phyloP scores from a whole-genome alignment of 495 filamentous ascomycete genomes.

The Aspergillus carlsbadensis region DNA sequence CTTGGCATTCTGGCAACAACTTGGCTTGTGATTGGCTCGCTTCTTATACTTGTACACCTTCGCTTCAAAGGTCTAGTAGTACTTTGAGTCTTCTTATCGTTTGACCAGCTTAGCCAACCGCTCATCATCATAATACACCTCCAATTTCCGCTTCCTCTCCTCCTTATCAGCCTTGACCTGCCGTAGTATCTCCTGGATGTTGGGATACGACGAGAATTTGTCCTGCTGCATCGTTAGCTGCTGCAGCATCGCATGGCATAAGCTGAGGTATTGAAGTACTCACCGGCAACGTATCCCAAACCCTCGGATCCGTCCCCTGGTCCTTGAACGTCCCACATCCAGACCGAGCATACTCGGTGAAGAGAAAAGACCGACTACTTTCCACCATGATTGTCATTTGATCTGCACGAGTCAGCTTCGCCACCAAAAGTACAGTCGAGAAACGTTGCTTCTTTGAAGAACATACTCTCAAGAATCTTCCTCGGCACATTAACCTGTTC shows the following conservation, averaged over 20 bases:
- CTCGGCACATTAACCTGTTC: slow-evolving; percentile 40
- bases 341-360: slow-evolving; percentile 38
- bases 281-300: slow-evolving; percentile 41
- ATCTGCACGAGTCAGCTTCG: slow-evolving; percentile 8
- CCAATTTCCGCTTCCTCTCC: slow-evolving; percentile 24
- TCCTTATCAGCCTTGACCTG: slow-evolving; percentile 35
- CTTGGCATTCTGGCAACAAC: too few species aligned
- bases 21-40: too few species aligned
- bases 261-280: not conserved
- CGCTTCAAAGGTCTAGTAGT: too few species aligned
- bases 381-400: slow-evolving; percentile 42
- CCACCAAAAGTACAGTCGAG: not conserved
- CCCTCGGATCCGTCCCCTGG: slow-evolving; percentile 40
- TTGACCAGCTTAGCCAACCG: slow-evolving; percentile 20
- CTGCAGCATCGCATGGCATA: not conserved
- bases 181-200: slow-evolving; percentile 33
- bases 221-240: slow-evolving; percentile 22
- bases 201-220: slow-evolving; percentile 37
- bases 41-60: not conserved
- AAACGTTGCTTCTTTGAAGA: not conserved
- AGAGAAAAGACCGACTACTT: slow-evolving; percentile 40
- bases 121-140: slow-evolving; percentile 32
- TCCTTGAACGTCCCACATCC: slow-evolving; percentile 36
- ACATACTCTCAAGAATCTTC: slow-evolving; percentile 37
- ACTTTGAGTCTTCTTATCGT: too few species aligned